Conservation (phyloP, 345 rosid genomes). For the Hibiscus trionum region DNA sequence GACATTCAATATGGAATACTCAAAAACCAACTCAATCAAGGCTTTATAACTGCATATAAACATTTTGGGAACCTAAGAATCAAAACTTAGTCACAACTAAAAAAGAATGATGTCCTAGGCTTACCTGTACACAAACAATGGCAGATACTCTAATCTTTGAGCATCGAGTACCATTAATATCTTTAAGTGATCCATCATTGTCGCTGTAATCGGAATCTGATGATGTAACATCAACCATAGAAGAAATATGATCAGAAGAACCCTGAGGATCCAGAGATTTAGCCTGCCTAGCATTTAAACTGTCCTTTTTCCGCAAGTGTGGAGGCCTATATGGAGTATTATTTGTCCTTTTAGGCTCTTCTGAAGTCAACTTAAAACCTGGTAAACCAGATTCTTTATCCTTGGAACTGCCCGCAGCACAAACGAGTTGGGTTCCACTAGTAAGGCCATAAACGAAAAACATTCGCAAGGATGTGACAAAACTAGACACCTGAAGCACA, state of each 20-base stretch:
- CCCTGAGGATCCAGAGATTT: slow-evolving; percentile 30
- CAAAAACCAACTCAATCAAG: neutral
- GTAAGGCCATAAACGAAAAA: slow-evolving; percentile 70
- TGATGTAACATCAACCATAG: slow-evolving; percentile 36
- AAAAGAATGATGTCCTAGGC: slow-evolving; percentile 5
- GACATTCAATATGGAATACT: neutral
- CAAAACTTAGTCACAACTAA: slow-evolving; percentile 11
- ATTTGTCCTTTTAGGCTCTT: slow-evolving; percentile 29
- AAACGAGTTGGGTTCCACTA: slow-evolving; percentile 27
- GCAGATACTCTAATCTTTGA: slow-evolving; percentile 82
- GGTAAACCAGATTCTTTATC: slow-evolving; percentile 31
- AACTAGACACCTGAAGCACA: slow-evolving; percentile 57
- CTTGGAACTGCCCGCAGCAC: slow-evolving; percentile 26
- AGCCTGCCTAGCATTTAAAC: slow-evolving; percentile 27
- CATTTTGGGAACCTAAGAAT: neutral
- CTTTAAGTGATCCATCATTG: slow-evolving; percentile 52
- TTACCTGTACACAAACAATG: slow-evolving; percentile 72
- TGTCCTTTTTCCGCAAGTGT: slow-evolving; percentile 71
- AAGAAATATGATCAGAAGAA: slow-evolving; percentile 42
- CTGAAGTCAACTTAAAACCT: slow-evolving; percentile 29
- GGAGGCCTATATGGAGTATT: slow-evolving; percentile 79
- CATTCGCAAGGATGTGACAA: slow-evolving; percentile 63
- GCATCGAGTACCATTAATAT: slow-evolving; percentile 35
- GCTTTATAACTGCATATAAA: neutral
- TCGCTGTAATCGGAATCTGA: slow-evolving; percentile 96